These are phyloP conservation scores for Eucalyptus erythrocorys DNA, from an alignment of 345 rosid genomes.

Conservation along the genomic window DNA sequence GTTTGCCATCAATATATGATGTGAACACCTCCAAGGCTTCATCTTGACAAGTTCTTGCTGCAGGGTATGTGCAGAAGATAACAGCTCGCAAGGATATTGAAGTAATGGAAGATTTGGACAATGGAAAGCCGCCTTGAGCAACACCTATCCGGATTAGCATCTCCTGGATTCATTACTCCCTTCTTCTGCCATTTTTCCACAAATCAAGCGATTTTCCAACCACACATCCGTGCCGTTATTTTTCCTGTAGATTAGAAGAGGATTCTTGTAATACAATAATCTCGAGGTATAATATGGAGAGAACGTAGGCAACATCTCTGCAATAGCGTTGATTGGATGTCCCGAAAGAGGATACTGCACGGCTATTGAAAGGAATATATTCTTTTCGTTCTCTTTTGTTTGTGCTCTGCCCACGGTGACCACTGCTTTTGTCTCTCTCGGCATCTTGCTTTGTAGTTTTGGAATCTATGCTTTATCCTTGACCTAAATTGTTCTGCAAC, in stretches of 20 bases:
- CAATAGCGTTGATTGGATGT: neutral
- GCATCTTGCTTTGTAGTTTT: neutral
- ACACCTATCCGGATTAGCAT: neutral
- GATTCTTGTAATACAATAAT: neutral
- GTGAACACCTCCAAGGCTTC: neutral
- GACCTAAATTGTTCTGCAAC: neutral
- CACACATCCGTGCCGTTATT: neutral
- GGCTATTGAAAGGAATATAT: neutral
- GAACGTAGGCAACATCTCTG: neutral
- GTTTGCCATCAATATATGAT: neutral
- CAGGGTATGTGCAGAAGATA: conserved; percentile 94
- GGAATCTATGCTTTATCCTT: neutral
- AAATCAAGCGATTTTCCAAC: neutral
- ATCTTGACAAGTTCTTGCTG: neutral
- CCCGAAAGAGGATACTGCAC: neutral
- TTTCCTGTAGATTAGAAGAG: neutral
- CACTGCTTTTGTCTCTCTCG: neutral
- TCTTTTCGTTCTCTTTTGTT: neutral
- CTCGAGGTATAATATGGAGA: neutral
- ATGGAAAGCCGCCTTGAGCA: conserved; percentile 54
- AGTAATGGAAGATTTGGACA: conserved; percentile 76
- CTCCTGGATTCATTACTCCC: neutral
- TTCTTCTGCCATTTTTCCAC: neutral
- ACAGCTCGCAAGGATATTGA: conserved; percentile 80
- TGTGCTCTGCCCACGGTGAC: neutral